Percentiles rank a stretch among this genome's conserved stretches.
Evolutionary conservation across 176 grass and related monocot genomes (phyloP).

Genomic region (Thinopyrum elongatum): DNA sequence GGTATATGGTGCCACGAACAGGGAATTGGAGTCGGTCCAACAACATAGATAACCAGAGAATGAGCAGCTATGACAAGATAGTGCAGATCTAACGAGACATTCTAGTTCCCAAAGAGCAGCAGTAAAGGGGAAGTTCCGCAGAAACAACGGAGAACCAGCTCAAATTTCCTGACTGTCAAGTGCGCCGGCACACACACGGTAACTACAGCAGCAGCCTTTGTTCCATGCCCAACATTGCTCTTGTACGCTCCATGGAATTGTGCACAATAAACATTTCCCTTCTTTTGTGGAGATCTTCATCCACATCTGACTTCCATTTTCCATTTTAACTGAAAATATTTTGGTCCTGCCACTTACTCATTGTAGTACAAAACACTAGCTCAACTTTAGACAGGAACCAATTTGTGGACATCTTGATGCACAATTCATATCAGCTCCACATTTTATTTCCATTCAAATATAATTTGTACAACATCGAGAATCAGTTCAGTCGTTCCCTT

Average conservation of each 20-base stretch:
- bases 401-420: not conserved
- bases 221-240: not conserved
- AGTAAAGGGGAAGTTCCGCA: not conserved
- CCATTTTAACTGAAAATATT: not conserved
- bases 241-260: not conserved
- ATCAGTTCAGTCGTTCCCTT: not conserved
- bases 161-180: not conserved
- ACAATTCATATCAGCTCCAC: not conserved
- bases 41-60: not conserved
- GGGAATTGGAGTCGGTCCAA: not conserved
- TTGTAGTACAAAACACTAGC: not conserved
- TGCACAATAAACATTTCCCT: not conserved
- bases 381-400: not conserved
- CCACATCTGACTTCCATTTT: not conserved
- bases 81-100: not conserved
- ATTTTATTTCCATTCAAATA: not conserved
- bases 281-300: not conserved
- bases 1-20: not conserved
- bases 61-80: not conserved
- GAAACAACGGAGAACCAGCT: not conserved
- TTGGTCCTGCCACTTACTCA: not conserved
- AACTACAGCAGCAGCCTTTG: not conserved
- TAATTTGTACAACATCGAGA: not conserved
- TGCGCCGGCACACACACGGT: not conserved
- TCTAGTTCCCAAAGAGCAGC: not conserved